phyloP scores from a whole-genome alignment of 1,139 yeast genomes.

The Nakaseomyces sp. region DNA sequence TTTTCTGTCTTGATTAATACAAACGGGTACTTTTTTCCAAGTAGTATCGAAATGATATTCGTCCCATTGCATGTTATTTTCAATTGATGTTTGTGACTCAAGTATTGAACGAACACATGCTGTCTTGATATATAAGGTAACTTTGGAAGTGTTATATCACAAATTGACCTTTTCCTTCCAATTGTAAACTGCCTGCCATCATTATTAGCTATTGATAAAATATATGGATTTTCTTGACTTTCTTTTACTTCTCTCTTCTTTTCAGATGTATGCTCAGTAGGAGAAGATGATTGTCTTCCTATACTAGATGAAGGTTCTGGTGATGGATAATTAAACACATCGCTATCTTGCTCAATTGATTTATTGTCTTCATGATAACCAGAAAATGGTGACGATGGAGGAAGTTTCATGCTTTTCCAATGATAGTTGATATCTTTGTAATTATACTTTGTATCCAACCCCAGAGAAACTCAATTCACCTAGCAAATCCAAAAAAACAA shows the following conservation, averaged over 20 bases:
- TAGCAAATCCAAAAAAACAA: too few relatives aligned
- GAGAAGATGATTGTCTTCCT: constrained; percentile 41
- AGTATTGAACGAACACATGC: constrained; percentile 29
- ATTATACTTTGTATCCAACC: too few relatives aligned
- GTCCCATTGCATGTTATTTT: constrained; percentile 33
- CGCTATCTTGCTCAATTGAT: background rate
- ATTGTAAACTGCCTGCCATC: constrained; percentile 18
- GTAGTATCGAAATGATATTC: constrained; percentile 30
- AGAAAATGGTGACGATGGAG: constrained; percentile 11
- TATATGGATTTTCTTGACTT: constrained; percentile 14
- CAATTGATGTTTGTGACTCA: constrained; percentile 24
- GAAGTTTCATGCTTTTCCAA: constrained; percentile 8
- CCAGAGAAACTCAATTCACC: too few relatives aligned
- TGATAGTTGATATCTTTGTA: too few relatives aligned
- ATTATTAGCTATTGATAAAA: constrained; percentile 10
- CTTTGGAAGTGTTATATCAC: constrained; percentile 28
- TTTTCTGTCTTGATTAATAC: background rate
- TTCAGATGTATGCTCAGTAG: constrained; percentile 17
- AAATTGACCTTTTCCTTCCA: constrained; percentile 26
- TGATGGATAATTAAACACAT: constrained; percentile 34
- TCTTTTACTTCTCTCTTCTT: background rate
- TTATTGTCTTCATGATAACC: constrained; percentile 5
- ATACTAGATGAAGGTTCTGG: constrained; percentile 49
- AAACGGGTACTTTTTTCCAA: constrained; percentile 12
- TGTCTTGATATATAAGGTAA: constrained; percentile 28